Percentiles rank a stretch among this genome's conserved stretches.
These are phyloP conservation scores for Exophiala bonariae DNA, from an alignment of 2,329 filamentous ascomycete genomes.

Conservation along the genomic window DNA sequence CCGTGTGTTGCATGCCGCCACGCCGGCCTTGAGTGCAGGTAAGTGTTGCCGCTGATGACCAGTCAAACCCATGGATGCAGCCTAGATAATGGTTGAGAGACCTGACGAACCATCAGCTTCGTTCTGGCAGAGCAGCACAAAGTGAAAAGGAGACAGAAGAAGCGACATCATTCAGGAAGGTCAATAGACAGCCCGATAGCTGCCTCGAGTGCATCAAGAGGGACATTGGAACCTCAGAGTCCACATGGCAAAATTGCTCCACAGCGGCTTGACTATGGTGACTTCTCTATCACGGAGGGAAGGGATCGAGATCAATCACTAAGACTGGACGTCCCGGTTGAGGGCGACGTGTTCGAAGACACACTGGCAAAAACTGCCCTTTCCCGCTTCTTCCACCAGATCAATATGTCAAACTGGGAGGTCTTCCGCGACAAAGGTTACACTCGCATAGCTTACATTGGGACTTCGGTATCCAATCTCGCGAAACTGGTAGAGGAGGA, in stretches of 20 bases:
- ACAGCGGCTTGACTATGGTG: neutral
- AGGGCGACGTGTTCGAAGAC: neutral
- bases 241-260: too few species aligned
- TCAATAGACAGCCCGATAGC: too few species aligned
- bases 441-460: constrained; percentile 10
- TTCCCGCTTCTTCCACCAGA: constrained; percentile 5
- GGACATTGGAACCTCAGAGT: too few species aligned
- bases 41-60: neutral
- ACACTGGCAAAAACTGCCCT: constrained; percentile 4
- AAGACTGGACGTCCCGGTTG: neutral
- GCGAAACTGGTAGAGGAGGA: constrained; percentile 5
- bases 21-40: neutral
- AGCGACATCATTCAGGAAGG: neutral
- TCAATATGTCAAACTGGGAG: constrained; percentile 8
- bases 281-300: neutral
- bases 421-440: constrained; percentile 5
- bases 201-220: too few species aligned
- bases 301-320: neutral
- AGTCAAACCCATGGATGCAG: neutral
- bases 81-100: neutral
- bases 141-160: neutral
- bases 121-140: neutral
- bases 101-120: neutral
- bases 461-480: constrained; percentile 8
- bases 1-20: neutral